Percentiles rank a stretch among this genome's conserved stretches.
Conservation (phyloP, 1,284 basidiomycete genomes). For the Phellopilus nigrolimitatus region DNA sequence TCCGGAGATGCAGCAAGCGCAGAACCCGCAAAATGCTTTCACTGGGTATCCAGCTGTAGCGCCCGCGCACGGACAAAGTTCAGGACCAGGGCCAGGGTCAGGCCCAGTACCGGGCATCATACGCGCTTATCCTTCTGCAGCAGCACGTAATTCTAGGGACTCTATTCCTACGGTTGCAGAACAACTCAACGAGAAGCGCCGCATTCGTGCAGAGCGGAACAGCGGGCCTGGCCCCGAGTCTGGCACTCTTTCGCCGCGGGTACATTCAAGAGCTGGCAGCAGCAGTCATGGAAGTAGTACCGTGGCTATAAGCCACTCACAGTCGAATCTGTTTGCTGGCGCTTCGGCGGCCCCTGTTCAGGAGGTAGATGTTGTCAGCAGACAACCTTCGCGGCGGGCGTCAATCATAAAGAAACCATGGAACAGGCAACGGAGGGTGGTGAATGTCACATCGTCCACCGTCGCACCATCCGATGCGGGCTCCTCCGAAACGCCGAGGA, state of each 20-base stretch:
- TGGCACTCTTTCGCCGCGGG: not conserved
- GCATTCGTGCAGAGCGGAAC: constrained; percentile 11
- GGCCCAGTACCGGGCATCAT: no score
- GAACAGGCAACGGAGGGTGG: constrained; percentile 7
- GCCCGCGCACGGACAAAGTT: no score
- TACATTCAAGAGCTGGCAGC: constrained; percentile 3
- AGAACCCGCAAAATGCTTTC: not conserved
- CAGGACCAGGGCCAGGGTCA: no score
- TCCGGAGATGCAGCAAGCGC: not conserved
- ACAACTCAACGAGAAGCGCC: constrained; percentile 14
- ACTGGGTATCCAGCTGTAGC: not conserved
- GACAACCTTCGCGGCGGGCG: not conserved
- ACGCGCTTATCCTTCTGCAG: no score
- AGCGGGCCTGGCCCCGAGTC: not conserved
- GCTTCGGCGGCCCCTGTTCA: not conserved
- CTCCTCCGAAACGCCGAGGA: not conserved
- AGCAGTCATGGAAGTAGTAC: not conserved
- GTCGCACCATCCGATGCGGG: constrained; percentile 2
- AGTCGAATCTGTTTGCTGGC: not conserved
- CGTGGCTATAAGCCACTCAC: constrained; percentile 1
- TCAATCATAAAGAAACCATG: constrained; percentile 9
- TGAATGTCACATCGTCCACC: constrained; percentile 9
- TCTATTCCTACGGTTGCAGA: no score
- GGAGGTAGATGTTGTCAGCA: not conserved
- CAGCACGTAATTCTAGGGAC: no score